Conservation (phyloP, 352 stramenopile genomes). For the Peronospora farinosa region DNA sequence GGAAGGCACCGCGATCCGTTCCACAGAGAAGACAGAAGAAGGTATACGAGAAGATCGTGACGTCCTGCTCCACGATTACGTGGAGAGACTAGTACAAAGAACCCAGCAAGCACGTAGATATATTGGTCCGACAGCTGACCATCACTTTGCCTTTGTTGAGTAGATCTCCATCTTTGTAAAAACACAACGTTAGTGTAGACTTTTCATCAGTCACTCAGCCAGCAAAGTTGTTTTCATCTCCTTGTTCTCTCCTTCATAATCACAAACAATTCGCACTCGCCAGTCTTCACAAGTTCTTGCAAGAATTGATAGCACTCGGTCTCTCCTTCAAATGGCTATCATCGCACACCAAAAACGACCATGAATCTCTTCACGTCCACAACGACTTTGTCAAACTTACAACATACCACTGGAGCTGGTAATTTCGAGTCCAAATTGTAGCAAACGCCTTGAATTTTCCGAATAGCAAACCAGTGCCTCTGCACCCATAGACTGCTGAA, state of each 20-base stretch:
- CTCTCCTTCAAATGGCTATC: slow-evolving; percentile 43
- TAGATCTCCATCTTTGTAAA: not conserved
- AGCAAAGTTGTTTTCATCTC: not conserved
- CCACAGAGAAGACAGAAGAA: slow-evolving; percentile 39
- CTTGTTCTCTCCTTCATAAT: slow-evolving; percentile 23
- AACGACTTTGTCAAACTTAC: not conserved
- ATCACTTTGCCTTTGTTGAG: not conserved
- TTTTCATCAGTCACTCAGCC: not conserved
- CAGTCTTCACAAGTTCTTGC: slow-evolving; percentile 58
- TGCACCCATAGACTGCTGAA: slow-evolving; percentile 50
- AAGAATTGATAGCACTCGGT: slow-evolving; percentile 47
- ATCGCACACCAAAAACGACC: not conserved
- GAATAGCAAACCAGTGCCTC: slow-evolving; percentile 77
- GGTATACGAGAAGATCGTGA: not conserved
- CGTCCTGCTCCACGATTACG: not conserved
- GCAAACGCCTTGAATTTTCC: slow-evolving; percentile 49
- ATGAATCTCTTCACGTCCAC: not conserved
- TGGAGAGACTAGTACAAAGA: not conserved
- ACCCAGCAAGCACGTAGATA: not conserved
- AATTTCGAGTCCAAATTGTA: slow-evolving; percentile 82
- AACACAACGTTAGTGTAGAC: not conserved
- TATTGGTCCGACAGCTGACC: not conserved
- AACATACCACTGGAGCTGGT: slow-evolving; percentile 35
- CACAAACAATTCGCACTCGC: slow-evolving; percentile 66
- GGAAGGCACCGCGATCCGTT: slow-evolving; percentile 41